A percentile compares a stretch with the other conserved stretches of the same genome.
Conservation (phyloP, 2,329 filamentous ascomycete species). For the Diaporthe amygdali region DNA sequence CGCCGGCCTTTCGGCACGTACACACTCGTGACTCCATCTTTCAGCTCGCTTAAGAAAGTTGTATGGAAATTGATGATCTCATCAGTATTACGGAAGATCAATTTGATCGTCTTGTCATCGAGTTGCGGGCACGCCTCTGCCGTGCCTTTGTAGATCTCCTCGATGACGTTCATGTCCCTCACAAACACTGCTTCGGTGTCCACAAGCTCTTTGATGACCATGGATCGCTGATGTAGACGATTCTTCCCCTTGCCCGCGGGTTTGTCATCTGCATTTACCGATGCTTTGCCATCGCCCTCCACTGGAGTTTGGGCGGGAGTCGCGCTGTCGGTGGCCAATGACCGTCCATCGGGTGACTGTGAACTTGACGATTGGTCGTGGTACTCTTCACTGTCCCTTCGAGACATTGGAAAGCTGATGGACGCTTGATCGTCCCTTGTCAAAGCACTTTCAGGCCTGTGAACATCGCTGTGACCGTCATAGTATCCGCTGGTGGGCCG, state of each 20-base stretch:
- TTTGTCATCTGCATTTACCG: slow-evolving; percentile 42
- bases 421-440: slow-evolving; percentile 46
- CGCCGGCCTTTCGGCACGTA: slow-evolving; percentile 69
- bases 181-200: slow-evolving; percentile 93
- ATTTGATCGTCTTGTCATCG: slow-evolving; percentile 82
- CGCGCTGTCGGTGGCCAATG: slow-evolving; percentile 47
- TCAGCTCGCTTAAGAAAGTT: slow-evolving; percentile 78
- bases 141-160: slow-evolving; percentile 97
- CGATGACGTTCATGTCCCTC: slow-evolving; percentile 94
- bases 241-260: slow-evolving; percentile 64
- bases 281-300: slow-evolving; percentile 42
- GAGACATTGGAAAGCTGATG: slow-evolving; percentile 49
- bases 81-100: slow-evolving; percentile 91
- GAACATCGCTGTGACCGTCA: slow-evolving; percentile 47
- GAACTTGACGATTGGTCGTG: slow-evolving; percentile 48
- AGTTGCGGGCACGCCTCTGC: slow-evolving; percentile 81
- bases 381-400: slow-evolving; percentile 51
- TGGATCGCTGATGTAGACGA: slow-evolving; percentile 78
- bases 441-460: slow-evolving; percentile 46
- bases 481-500: slow-evolving; percentile 45
- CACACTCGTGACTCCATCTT: slow-evolving; percentile 77
- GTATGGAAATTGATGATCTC: slow-evolving; percentile 89
- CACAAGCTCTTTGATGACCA: slow-evolving; percentile 89
- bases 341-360: slow-evolving; percentile 53
- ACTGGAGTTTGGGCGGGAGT: slow-evolving; percentile 41